A percentile compares a stretch with the other conserved stretches of the same genome.
Conservation (phyloP, 73 alveolate genomes). For the Paramecium biaurelia region DNA sequence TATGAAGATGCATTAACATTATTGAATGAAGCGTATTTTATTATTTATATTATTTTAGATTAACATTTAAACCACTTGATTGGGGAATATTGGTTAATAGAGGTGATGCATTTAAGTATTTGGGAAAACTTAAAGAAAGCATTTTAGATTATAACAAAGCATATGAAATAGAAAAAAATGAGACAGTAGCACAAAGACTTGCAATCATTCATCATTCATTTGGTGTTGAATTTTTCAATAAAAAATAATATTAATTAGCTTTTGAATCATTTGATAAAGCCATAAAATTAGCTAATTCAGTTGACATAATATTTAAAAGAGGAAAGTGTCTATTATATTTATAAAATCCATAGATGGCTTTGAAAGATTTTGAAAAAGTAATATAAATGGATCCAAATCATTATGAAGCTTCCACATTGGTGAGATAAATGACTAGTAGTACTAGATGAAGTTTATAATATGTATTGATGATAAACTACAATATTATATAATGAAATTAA, state of each 20-base stretch:
- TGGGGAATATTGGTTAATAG: constrained; percentile 62
- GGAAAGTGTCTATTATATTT: constrained; percentile 7
- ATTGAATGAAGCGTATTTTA: constrained; percentile 50
- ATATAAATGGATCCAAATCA: constrained; percentile 19
- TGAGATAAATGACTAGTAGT: constrained; percentile 21
- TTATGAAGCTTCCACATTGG: not conserved
- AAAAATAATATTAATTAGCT: not conserved
- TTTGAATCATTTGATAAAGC: constrained; percentile 25
- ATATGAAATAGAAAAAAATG: constrained; percentile 13
- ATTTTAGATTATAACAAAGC: not conserved
- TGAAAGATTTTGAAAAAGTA: not conserved
- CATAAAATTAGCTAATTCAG: not conserved
- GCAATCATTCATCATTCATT: constrained; percentile 38
- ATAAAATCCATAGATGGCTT: not conserved
- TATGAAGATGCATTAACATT: constrained; percentile 63
- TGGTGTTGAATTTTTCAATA: constrained; percentile 43
- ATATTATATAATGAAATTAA: too few species aligned
- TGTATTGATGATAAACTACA: not conserved
- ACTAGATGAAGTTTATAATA: not conserved
- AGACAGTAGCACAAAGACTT: not conserved
- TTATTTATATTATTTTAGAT: not conserved
- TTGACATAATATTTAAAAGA: not conserved
- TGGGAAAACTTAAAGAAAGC: not conserved
- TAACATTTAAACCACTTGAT: constrained; percentile 42
- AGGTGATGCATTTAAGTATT: constrained; percentile 57